A percentile compares a stretch with the other conserved stretches of the same genome.
Conservation (phyloP, 2,329 filamentous ascomycete species). For the Colletotrichum incanum region DNA sequence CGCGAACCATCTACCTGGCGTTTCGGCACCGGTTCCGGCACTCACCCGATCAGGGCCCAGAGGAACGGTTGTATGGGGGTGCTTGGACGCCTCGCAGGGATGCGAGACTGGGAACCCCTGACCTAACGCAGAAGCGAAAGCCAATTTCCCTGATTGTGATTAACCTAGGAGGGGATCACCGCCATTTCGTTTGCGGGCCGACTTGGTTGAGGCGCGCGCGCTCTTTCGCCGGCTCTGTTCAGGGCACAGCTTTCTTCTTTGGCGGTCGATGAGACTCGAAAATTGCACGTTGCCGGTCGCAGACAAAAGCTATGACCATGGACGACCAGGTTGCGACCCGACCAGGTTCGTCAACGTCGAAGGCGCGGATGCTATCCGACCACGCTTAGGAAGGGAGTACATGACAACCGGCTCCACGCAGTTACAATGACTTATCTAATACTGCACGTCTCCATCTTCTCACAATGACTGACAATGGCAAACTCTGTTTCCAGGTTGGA, state of each 20-base stretch:
- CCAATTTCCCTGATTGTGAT: slow-evolving; percentile 45
- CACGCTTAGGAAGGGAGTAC: slow-evolving; percentile 4
- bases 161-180: slow-evolving; percentile 40
- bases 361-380: slow-evolving; percentile 39
- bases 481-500: slow-evolving; percentile 13
- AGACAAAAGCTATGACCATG: slow-evolving; percentile 27
- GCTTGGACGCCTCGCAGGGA: slow-evolving; percentile 38
- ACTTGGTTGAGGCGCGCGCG: slow-evolving; percentile 21
- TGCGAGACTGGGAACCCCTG: slow-evolving; percentile 39
- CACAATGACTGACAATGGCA: slow-evolving; percentile 1
- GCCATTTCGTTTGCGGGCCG: slow-evolving; percentile 43
- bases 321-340: slow-evolving; percentile 21
- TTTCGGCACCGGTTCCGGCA: slow-evolving; percentile 44
- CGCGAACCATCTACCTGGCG: slow-evolving; percentile 39
- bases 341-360: slow-evolving; percentile 17
- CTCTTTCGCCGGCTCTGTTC: background rate
- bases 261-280: slow-evolving; percentile 27
- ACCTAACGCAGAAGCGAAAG: slow-evolving; percentile 36
- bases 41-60: slow-evolving; percentile 43
- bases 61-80: slow-evolving; percentile 43
- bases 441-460: slow-evolving; percentile 1
- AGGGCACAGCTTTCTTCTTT: slow-evolving; percentile 34
- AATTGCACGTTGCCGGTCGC: slow-evolving; percentile 23
- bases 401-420: slow-evolving; percentile 6
- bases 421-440: slow-evolving; percentile 13